Conservation (phyloP, 768 basidiomycete species). For the Suillus subalutaceus region DNA sequence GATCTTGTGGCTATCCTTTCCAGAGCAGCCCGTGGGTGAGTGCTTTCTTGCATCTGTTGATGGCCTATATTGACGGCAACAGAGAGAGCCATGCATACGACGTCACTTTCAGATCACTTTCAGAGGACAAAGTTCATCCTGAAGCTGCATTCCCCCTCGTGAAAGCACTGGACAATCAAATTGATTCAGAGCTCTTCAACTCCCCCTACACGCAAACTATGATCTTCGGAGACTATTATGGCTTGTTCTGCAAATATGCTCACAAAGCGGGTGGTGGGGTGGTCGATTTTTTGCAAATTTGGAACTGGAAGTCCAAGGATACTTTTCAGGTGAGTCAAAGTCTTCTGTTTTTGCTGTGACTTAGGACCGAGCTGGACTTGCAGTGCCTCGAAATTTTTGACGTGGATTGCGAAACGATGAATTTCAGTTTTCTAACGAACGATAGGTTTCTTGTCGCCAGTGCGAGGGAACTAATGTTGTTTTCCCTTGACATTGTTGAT, state of each 20-base stretch:
- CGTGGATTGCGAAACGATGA: background rate
- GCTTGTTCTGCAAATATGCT: background rate
- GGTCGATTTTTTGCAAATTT: background rate
- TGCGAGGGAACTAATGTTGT: background rate
- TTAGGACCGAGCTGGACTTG: background rate
- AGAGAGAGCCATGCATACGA: background rate
- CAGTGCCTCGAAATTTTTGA: background rate
- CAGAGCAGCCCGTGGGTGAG: background rate
- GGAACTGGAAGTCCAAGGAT: slow-evolving; percentile 2
- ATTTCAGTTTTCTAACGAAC: background rate
- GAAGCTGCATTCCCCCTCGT: background rate
- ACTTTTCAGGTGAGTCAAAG: background rate
- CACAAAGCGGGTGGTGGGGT: background rate
- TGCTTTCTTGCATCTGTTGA: no score
- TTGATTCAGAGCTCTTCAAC: background rate
- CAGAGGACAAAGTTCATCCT: background rate
- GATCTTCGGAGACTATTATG: background rate
- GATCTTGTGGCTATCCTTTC: background rate
- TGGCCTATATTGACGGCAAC: background rate
- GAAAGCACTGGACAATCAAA: background rate
- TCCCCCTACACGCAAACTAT: no score
- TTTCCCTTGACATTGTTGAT: background rate
- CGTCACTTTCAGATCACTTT: background rate
- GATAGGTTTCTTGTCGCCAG: background rate
- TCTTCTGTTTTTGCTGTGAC: background rate